Percentiles rank a stretch among this genome's conserved stretches.
Evolutionary conservation across 352 stramenopile genomes (phyloP).

Genomic region (Plasmopara viticola): DNA sequence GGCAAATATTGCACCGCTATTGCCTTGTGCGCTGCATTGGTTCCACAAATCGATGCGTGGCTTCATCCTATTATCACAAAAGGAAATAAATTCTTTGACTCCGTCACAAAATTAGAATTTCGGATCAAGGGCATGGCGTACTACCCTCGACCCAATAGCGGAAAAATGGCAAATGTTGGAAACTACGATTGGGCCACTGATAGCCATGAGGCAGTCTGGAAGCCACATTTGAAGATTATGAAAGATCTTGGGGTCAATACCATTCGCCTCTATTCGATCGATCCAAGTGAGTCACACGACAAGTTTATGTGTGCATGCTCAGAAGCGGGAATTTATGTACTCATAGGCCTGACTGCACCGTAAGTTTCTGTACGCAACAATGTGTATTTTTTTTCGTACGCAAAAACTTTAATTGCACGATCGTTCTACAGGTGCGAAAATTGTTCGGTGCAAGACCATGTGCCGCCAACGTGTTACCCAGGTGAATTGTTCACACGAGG

Average conservation of each 20-base stretch:
- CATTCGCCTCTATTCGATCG: constrained; percentile 61
- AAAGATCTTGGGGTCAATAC: constrained; percentile 62
- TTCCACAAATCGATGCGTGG: constrained; percentile 28
- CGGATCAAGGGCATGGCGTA: constrained; percentile 74
- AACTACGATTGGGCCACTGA: constrained; percentile 71
- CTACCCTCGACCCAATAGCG: constrained; percentile 59
- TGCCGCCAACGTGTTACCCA: constrained; percentile 47
- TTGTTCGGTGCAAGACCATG: constrained; percentile 41
- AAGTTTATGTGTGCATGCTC: constrained; percentile 79
- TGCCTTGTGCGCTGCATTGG: constrained; percentile 6
- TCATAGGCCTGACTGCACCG: constrained; percentile 59
- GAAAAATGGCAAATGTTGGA: constrained; percentile 38
- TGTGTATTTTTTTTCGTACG: not conserved
- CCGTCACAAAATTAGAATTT: constrained; percentile 54
- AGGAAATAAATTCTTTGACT: constrained; percentile 87
- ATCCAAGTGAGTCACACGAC: constrained; percentile 59
- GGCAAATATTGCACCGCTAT: constrained; percentile 11
- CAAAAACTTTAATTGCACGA: not conserved
- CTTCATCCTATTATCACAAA: constrained; percentile 45
- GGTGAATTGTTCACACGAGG: constrained; percentile 43
- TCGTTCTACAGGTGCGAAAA: constrained; percentile 33
- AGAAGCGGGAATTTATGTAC: constrained; percentile 67
- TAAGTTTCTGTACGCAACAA: constrained; percentile 16
- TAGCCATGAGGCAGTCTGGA: constrained; percentile 53
- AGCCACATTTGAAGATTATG: constrained; percentile 43